Percentiles rank a stretch among this genome's conserved stretches.
phyloP scores from a whole-genome alignment of 495 filamentous ascomycete species.

The Tuber magnatum region DNA sequence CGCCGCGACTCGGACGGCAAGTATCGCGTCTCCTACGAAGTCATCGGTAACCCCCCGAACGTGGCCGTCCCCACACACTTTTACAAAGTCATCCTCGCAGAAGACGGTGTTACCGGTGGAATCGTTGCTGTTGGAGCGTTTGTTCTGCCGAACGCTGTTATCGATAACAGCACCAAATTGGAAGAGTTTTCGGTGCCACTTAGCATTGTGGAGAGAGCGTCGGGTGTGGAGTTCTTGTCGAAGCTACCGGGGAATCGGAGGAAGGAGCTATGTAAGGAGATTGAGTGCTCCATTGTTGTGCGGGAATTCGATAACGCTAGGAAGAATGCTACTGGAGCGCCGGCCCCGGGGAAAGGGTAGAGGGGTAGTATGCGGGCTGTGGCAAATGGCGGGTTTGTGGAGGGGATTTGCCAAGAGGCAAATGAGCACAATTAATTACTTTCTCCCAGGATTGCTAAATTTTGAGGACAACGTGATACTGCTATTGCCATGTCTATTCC shows the following conservation, averaged over 20 bases:
- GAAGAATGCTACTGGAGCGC: slow-evolving; percentile 19
- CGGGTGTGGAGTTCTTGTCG: slow-evolving; percentile 79
- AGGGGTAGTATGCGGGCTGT: background rate
- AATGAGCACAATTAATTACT: background rate
- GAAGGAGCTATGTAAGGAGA: slow-evolving; percentile 77
- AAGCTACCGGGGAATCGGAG: slow-evolving; percentile 65
- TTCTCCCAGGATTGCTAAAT: background rate
- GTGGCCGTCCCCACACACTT: slow-evolving; percentile 97
- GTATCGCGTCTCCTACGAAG: slow-evolving; percentile 91
- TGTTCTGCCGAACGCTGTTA: slow-evolving; percentile 87
- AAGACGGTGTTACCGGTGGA: slow-evolving; percentile 64
- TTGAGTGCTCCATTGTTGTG: slow-evolving; percentile 69
- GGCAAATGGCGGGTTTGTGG: background rate
- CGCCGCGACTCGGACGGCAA: slow-evolving; percentile 72
- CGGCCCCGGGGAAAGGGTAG: slow-evolving; percentile 4
- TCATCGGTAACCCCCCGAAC: slow-evolving; percentile 91
- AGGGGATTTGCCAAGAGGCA: background rate
- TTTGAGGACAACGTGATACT: background rate
- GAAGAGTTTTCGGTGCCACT: slow-evolving; percentile 89
- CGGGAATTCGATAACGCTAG: slow-evolving; percentile 57
- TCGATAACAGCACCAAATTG: slow-evolving; percentile 75
- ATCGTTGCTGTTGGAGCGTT: slow-evolving; percentile 89
- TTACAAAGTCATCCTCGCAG: slow-evolving; percentile 95
- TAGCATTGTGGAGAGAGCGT: slow-evolving; percentile 83
- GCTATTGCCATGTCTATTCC: background rate